Evolutionary conservation across 2,329 filamentous ascomycete genomes (phyloP), one percentile per base, ranked within the genome.

Genomic region (Monilinia aucupariae): DNA sequence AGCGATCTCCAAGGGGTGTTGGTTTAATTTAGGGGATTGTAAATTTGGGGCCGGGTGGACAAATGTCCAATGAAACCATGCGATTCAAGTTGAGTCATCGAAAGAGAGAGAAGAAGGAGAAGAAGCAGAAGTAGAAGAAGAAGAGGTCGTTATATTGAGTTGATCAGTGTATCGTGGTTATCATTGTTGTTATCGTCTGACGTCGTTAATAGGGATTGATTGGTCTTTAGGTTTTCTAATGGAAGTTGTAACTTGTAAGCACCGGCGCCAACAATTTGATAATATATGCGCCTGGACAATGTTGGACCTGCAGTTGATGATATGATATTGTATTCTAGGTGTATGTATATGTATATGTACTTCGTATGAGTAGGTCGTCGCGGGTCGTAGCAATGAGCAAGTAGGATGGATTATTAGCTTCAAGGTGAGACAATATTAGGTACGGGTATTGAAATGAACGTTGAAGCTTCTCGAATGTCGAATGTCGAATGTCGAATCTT

Each of bases 21-120:
- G 49, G 49, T 48, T 61, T 45, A 37, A 49, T 59, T 64, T 43
- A 48, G 45, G 64, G 62, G 48, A 62, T 66, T 63, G 30, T 34
- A 20, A 45, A 22, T 15, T 39, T 34, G 30, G 22, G 39, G 30
- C 55, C 15, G 39, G 45, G 34, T 20, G n/a, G 50, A 55, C 59
- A 47, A 45, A 45, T 61, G 59, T 39, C 49, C 59, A 54, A 55
- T 25, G 20, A 53, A 49, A 54, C 8, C 47, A 37, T 34, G 49
- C 45, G 22, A 15, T 10, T 32, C 39, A n/a, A 13, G 15, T 34
- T 12, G 41, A 53, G n/a, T 64, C 59, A 62, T 62, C 59, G 53
- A 63, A 64, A 34, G 30, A 39, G 48, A 63, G n/a, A 53, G 47
- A 20, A 30, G 47, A 20, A 30, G 41, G 59, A 53, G 47, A 20